Evolutionary conservation across 768 basidiomycete genomes (phyloP).

Genomic region (Tephrocybe sp.): DNA sequence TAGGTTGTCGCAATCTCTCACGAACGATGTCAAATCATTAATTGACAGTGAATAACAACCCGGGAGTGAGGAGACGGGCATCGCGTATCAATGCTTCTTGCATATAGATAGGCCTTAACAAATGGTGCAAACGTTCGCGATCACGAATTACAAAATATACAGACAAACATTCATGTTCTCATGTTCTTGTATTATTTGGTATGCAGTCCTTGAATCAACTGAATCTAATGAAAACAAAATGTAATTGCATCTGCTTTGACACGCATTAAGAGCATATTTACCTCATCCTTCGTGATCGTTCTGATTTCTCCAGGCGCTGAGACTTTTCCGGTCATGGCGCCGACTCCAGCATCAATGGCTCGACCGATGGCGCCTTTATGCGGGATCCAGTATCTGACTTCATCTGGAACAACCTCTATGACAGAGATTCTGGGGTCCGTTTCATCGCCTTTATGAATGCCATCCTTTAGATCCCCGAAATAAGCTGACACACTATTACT

Average conservation of each 20-base stretch:
- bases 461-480: conserved; percentile 86
- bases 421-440: conserved; percentile 76
- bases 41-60: no score
- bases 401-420: conserved; percentile 75
- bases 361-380: conserved; percentile 58
- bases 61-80: conserved; percentile 16
- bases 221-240: conserved; percentile 34
- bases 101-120: conserved; percentile 34
- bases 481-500: conserved; percentile 63
- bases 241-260: not conserved
- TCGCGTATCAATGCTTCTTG: conserved; percentile 21
- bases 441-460: conserved; percentile 76
- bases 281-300: conserved; percentile 73
- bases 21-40: no score
- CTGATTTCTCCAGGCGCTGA: conserved; percentile 74
- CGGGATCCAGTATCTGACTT: conserved; percentile 80
- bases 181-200: conserved; percentile 17
- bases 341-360: conserved; percentile 56
- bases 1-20: no score
- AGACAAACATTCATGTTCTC: not conserved
- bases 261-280: conserved; percentile 27
- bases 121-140: conserved; percentile 36
- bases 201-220: conserved; percentile 38
- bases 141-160: no score
- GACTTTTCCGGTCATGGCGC: conserved; percentile 58